These are phyloP conservation scores for Sporobolomyces roseus DNA, from an alignment of 768 basidiomycete species.

Conservation along the genomic window DNA sequence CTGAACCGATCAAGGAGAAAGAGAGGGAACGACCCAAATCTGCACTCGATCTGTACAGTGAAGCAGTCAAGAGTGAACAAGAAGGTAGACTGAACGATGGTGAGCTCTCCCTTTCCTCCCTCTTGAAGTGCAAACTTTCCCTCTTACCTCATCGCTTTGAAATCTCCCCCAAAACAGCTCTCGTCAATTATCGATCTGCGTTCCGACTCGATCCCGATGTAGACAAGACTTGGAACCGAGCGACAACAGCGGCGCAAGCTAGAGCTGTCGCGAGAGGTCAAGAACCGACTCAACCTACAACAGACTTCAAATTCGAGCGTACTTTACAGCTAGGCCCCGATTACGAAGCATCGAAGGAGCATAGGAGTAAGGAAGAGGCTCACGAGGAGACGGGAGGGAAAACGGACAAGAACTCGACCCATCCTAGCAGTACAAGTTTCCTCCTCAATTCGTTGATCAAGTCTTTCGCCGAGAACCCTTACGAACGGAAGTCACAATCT, in stretches of 20 bases:
- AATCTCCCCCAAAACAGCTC: background rate
- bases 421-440: slow-evolving; percentile 32
- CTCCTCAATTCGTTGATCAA: slow-evolving; percentile 28
- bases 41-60: slow-evolving; percentile 42
- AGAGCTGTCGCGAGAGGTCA: background rate
- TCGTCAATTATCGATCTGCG: slow-evolving; percentile 30
- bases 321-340: slow-evolving; percentile 42
- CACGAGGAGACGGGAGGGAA: slow-evolving; percentile 31
- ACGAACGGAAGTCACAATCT: slow-evolving; percentile 22
- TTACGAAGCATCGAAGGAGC: slow-evolving; percentile 38
- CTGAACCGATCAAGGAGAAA: background rate
- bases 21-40: slow-evolving; percentile 18
- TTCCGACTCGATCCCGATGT: slow-evolving; percentile 43
- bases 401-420: slow-evolving; percentile 20
- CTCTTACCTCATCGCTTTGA: background rate
- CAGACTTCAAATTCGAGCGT: slow-evolving; percentile 38
- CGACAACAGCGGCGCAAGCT: slow-evolving; percentile 13
- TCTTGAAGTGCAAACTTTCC: background rate
- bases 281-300: background rate
- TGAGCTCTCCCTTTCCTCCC: background rate
- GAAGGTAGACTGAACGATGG: slow-evolving; percentile 42
- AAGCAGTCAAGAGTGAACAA: slow-evolving; percentile 38
- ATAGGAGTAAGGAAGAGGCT: slow-evolving; percentile 30
- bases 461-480: slow-evolving; percentile 40
- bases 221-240: slow-evolving; percentile 40